These are phyloP conservation scores for Phytophthora citrophthora DNA, from an alignment of 352 stramenopile species.

Conservation along the genomic window DNA sequence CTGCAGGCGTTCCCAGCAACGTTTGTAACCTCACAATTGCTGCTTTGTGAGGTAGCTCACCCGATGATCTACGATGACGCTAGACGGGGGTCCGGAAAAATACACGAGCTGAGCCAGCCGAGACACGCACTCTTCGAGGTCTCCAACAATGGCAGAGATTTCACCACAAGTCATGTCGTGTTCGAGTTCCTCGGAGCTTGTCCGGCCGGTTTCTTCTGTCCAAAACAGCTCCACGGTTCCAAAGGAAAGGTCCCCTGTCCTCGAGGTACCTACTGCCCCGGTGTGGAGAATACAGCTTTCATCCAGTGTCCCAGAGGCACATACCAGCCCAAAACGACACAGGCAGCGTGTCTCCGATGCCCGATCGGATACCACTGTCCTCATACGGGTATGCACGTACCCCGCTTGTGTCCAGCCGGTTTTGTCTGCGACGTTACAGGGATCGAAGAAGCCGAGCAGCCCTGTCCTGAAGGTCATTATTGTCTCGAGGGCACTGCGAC, in stretches of 20 bases:
- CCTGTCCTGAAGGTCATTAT: constrained; percentile 95
- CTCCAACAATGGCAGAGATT: constrained; percentile 96
- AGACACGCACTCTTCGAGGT: constrained; percentile 85
- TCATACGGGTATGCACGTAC: constrained; percentile 92
- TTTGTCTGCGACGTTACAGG: constrained; percentile 96
- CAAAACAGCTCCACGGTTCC: constrained; percentile 47
- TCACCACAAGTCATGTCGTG: constrained; percentile 75
- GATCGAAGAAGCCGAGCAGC: constrained; percentile 90
- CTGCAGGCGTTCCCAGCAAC: constrained; percentile 72
- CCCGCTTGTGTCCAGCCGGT: constrained; percentile 93
- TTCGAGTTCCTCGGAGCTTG: constrained; percentile 86
- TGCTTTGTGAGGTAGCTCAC: constrained; percentile 88
- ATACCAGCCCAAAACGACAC: constrained; percentile 88
- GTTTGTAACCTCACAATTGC: constrained; percentile 88
- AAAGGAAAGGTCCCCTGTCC: constrained; percentile 64
- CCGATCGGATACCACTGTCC: constrained; percentile 96
- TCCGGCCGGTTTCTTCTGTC: constrained; percentile 91
- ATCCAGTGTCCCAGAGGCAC: constrained; percentile 94
- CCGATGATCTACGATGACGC: constrained; percentile 47
- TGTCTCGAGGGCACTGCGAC: constrained; percentile 96
- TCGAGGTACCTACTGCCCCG: constrained; percentile 79
- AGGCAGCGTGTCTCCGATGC: constrained; percentile 91
- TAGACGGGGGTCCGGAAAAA: constrained; percentile 15
- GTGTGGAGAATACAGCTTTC: constrained; percentile 89
- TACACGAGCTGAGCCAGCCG: constrained; percentile 28